Evolutionary conservation across 2,329 filamentous ascomycete species (phyloP).

Genomic region (Diaporthe velutina): DNA sequence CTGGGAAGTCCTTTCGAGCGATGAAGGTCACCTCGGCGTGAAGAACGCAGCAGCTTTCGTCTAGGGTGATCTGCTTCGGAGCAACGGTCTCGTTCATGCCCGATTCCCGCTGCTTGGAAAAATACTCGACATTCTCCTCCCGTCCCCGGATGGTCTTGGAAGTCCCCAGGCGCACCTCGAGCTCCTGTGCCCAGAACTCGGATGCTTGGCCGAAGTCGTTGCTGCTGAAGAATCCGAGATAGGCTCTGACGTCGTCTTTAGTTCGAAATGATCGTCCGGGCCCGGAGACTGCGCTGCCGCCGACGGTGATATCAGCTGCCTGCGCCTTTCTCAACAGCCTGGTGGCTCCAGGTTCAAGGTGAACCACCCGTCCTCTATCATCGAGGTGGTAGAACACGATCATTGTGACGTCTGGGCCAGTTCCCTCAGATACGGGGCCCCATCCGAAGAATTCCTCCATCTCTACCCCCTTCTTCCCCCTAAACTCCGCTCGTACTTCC

Average conservation of each 20-base stretch:
- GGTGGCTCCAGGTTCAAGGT: conserved; percentile 7
- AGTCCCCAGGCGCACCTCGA: not conserved
- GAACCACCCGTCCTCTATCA: not conserved
- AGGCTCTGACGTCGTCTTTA: not conserved
- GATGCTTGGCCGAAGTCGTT: conserved; percentile 17
- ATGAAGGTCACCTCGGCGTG: conserved; percentile 3
- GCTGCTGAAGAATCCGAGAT: conserved; percentile 5
- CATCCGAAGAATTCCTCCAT: conserved; percentile 17
- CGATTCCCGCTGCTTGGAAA: not conserved
- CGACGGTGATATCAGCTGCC: too few relatives aligned
- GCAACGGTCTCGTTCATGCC: conserved; percentile 3
- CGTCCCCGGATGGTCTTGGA: not conserved
- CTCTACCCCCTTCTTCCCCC: conserved; percentile 2
- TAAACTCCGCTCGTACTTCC: conserved; percentile 8
- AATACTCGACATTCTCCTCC: conserved; percentile 10
- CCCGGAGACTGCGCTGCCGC: not conserved
- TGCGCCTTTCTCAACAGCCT: not conserved
- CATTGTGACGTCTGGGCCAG: conserved; percentile 2
- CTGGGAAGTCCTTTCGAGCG: conserved; percentile 1
- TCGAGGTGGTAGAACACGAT: conserved; percentile 25
- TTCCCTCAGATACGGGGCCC: not conserved
- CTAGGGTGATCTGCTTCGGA: conserved; percentile 8
- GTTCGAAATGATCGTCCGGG: not conserved
- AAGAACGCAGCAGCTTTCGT: conserved; percentile 5
- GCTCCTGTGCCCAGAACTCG: conserved; percentile 9